Evolutionary conservation across 352 stramenopile genomes (phyloP), one percentile per base, ranked within the genome.

Genomic region (Globisporangium nagaii): DNA sequence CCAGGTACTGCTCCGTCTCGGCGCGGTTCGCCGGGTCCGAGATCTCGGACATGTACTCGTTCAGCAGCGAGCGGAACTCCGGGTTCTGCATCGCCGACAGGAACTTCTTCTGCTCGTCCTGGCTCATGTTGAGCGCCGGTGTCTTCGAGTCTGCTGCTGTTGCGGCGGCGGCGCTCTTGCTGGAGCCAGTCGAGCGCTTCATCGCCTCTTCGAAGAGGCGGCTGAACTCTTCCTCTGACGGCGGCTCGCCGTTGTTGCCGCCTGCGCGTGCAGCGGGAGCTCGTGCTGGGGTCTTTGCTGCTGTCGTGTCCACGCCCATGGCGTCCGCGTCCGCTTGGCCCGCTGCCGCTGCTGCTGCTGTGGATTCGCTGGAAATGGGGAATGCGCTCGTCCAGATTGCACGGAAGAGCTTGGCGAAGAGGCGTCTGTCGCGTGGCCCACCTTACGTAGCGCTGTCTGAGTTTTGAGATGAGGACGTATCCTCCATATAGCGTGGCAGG

Each of bases 31-130:
- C 68, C 12, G 91, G 91, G 72, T 98, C 91, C 17, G 84, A 89
- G 46, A 98, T 95, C 65, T 98, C 93, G 25, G 86, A 65, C 71
- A 98, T 96, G 70, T 98, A 98, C 31, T 98, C 93, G 51, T 88
- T 86, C 37, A 98, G 65, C 24, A 98, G 70, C 52, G 86, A 83
- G 11, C 88, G 85, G 69, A 98, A 98, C 53, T 95, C 76, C 0
- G 88, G 79, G 52, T 98, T 73, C 50, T 87, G 72, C 73, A 98
- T 96, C 34, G 92, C 92, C 45, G 81, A 77, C 30, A 95, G 66
- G 65, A 98, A 97, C 54, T 84, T 84, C 15, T 86, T 53, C 63
- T 96, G 75, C 58, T 96, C 84, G 9, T 88, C 68, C 10, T 45
- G 34, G 22, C 53, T 79, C 60, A 88, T 78, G 7, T 42, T 9